Evolutionary conservation across 1,284 basidiomycete species (phyloP).

Genomic region (Lentinula novae-zelandiae): DNA sequence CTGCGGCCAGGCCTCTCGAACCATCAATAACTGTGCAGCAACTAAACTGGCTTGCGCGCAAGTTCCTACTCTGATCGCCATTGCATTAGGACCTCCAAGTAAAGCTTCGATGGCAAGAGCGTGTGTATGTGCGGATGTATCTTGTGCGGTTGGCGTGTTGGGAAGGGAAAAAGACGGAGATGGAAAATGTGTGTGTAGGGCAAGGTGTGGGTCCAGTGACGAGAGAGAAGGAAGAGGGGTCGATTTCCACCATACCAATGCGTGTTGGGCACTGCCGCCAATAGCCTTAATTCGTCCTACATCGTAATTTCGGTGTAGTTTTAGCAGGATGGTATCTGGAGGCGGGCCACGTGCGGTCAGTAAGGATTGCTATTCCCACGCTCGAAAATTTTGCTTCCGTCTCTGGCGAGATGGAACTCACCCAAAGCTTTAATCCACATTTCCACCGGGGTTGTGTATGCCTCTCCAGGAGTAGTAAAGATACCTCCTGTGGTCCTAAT

Average conservation of each 20-base stretch:
- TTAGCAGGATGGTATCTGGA: constrained; percentile 69
- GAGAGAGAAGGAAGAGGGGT: constrained; percentile 62
- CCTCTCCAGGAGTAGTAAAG: constrained; percentile 79
- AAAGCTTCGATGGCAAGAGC: constrained; percentile 67
- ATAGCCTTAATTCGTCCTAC: constrained; percentile 65
- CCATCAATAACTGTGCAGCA: constrained; percentile 64
- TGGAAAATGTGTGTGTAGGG: constrained; percentile 63
- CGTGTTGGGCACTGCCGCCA: constrained; percentile 74
- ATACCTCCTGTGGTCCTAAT: constrained; percentile 77
- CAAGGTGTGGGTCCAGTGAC: constrained; percentile 59
- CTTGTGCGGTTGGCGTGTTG: constrained; percentile 73
- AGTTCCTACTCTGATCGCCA: constrained; percentile 70
- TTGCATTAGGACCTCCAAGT: constrained; percentile 71
- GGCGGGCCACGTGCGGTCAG: constrained; percentile 24
- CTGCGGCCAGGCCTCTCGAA: constrained; percentile 67
- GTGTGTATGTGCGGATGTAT: constrained; percentile 75
- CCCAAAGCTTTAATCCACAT: constrained; percentile 84
- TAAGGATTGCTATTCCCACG: constrained; percentile 17
- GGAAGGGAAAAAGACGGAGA: constrained; percentile 66
- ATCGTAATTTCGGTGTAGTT: constrained; percentile 64
- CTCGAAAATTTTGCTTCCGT: constrained; percentile 35
- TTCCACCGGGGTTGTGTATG: constrained; percentile 78
- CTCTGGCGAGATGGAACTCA: constrained; percentile 34
- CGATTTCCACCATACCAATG: constrained; percentile 80
- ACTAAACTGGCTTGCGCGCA: constrained; percentile 64